Base-by-base conservation (phyloP, 2,329 filamentous ascomycete species). In the Podosphaera fusca region DNA sequence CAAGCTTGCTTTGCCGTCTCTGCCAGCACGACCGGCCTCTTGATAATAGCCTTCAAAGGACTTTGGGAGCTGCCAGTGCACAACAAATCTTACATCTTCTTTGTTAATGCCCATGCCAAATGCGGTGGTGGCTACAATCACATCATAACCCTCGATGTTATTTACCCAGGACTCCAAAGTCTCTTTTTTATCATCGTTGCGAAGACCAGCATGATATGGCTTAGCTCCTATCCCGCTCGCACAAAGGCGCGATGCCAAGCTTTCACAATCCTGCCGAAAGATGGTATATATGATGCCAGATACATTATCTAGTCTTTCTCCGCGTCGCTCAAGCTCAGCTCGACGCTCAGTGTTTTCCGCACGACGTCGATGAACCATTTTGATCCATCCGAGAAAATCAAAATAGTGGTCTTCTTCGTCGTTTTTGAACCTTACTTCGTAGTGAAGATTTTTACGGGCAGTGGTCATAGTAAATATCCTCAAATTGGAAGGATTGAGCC, bases 81-180 rank as follows among this genome's bases (percentile, higher is more conserved):
- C 81, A 0, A 96, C 89, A 64, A 95, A 95, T 2, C 90, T 84
- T 9, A 96, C 90, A 63, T 94, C 84, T 56, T 92, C 81, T 69
- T 95, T 95, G 69, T 96, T 89, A 61, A 96, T 95, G 33, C 90
- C 90, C 90, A 96, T 96, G 2, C 90, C 90, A 65, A 96, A 96
- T 0, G 90, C 90, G 1, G 87, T 96, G 0, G 90, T 96, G 1
- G 90, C 90, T 34, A 95, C 88, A 59, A 96, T 90, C 54, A 96
- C 81, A 67, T 92, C 88, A 70, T 92, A 95, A 0, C 84, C 84
- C 33, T 77, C 74, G 56, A 79, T 77, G 67, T 87, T 85, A 57
- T 76, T 74, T 51, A 88, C 81, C 85, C 85, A 90, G 21, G 77
- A 76, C 14, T 75, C 70, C 3, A 89, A 73, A 1, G 84, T 84